Evolutionary conservation across 495 filamentous ascomycete genomes (phyloP), one percentile per base, ranked within the genome.

Genomic region (Chaetomium fimeti): DNA sequence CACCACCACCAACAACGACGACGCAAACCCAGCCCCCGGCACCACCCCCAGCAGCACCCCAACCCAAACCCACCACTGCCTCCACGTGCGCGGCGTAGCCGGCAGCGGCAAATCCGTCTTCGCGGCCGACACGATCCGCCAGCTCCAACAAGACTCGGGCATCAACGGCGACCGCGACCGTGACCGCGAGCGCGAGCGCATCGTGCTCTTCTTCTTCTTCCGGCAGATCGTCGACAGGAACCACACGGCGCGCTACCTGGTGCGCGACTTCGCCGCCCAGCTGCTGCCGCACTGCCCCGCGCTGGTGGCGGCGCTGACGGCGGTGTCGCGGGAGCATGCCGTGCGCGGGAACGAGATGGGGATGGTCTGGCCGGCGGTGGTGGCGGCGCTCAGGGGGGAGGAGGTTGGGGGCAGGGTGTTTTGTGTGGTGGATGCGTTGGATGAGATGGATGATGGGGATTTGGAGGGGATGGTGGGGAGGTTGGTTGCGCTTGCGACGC

Each of bases 151-250:
- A 5, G 12, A 5, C 32, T 9, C 32, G n/a, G n/a, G n/a, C n/a
- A n/a, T n/a, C n/a, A n/a, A n/a, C n/a, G n/a, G 57, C 32, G 9
- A 36, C 32, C 9, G 32, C 32, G 32, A 9, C 32, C 4, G 32
- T 4, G 32, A 9, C 32, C 32, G 5, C 32, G 32, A 36, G 5
- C 32, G 32, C 32, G 1, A 36, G 6, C 32, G 1, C 32, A 36
- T 36, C 32, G 48, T 82, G 5, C 67, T 84, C 0, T 83, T 70
- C 66, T 83, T 85, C 71, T 85, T 85, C 68, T 82, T 83, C 61
- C 76, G 82, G 9, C 76, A 83, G 22, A 83, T 82, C 58, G 75
- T 84, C 57, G 61, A 63, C 18, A 67, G 73, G 12, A 83, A 84
- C 60, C 75, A 74, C 61, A 68, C 68, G 15, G 77, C 80, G 0